Conservation (phyloP, 176 grass and related monocot species). For the Ananas comosus region DNA sequence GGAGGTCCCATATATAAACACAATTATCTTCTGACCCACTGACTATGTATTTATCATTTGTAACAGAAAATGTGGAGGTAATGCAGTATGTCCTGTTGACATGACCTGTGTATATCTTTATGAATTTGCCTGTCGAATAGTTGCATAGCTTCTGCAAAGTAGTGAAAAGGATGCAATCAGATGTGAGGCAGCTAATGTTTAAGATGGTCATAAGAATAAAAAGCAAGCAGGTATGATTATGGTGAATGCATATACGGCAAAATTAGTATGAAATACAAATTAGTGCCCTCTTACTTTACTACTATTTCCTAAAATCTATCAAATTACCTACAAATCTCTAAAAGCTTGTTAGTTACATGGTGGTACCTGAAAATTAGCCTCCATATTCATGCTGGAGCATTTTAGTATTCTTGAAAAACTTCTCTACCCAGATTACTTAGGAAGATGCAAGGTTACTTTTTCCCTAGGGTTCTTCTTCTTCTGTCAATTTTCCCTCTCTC, state of each 20-base stretch:
- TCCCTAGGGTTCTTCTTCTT: too few relatives aligned
- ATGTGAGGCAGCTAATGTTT: slow-evolving; percentile 2
- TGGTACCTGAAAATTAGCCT: too few relatives aligned
- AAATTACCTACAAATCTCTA: too few relatives aligned
- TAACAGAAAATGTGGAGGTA: slow-evolving; percentile 76
- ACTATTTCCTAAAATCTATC: too few relatives aligned
- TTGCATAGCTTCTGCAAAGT: slow-evolving; percentile 79
- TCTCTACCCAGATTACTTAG: too few relatives aligned
- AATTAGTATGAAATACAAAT: too few relatives aligned
- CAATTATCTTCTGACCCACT: slow-evolving; percentile 81
- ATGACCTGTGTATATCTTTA: slow-evolving; percentile 80
- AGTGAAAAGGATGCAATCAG: slow-evolving; percentile 5
- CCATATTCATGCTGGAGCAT: too few relatives aligned
- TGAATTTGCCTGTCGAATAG: slow-evolving; percentile 53
- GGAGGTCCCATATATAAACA: slow-evolving; percentile 90
- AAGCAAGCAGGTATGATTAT: neutral
- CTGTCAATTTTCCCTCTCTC: too few relatives aligned
- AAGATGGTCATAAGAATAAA: neutral
- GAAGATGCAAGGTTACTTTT: too few relatives aligned
- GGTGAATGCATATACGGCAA: neutral
- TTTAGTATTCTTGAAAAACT: too few relatives aligned
- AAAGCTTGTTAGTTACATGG: too few relatives aligned
- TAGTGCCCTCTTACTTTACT: too few relatives aligned
- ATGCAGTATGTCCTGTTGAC: slow-evolving; percentile 59
- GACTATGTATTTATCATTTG: slow-evolving; percentile 73